Conservation (phyloP, 2,329 filamentous ascomycete genomes). For the Fusarium ramigenum region DNA sequence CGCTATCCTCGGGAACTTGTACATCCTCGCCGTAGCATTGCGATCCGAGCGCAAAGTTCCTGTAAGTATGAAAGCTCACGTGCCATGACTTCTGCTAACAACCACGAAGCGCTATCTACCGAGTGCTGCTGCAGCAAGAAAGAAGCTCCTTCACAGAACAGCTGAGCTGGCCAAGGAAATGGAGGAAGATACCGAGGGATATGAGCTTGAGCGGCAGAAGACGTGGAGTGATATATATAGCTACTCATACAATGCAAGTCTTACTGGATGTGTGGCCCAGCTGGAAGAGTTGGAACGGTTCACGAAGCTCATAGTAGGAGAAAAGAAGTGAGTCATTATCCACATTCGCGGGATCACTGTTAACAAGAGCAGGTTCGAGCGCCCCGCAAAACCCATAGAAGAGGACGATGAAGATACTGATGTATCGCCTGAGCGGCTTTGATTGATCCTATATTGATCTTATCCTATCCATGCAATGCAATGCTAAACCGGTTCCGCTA, state of each 20-base stretch:
- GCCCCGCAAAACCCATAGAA: slow-evolving; percentile 39
- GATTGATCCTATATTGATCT: slow-evolving; percentile 19
- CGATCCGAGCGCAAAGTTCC: slow-evolving; percentile 60
- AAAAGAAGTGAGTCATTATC: slow-evolving; percentile 53
- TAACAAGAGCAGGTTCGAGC: slow-evolving; percentile 47
- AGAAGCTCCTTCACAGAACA: slow-evolving; percentile 61
- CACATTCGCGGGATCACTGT: background rate
- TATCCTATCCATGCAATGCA: slow-evolving; percentile 23
- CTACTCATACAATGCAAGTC: slow-evolving; percentile 62
- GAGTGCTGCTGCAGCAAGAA: slow-evolving; percentile 62
- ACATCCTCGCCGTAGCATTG: slow-evolving; percentile 65
- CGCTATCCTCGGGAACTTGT: slow-evolving; percentile 65
- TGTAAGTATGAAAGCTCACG: slow-evolving; percentile 42
- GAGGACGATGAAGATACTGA: slow-evolving; percentile 35
- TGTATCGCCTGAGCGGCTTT: slow-evolving; percentile 18
- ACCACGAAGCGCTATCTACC: slow-evolving; percentile 60
- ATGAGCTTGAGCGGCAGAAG: slow-evolving; percentile 48
- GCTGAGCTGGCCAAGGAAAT: slow-evolving; percentile 55
- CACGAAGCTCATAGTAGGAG: slow-evolving; percentile 67
- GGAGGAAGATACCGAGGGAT: slow-evolving; percentile 28
- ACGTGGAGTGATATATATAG: slow-evolving; percentile 68
- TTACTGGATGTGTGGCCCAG: slow-evolving; percentile 64
- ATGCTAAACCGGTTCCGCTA: slow-evolving; percentile 19
- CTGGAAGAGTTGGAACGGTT: slow-evolving; percentile 64
- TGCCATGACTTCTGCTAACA: background rate